A percentile compares a stretch with the other conserved stretches of the same genome.
These are phyloP conservation scores for Hypoxylon trugodes DNA, from an alignment of 495 filamentous ascomycete genomes.

Conservation along the genomic window DNA sequence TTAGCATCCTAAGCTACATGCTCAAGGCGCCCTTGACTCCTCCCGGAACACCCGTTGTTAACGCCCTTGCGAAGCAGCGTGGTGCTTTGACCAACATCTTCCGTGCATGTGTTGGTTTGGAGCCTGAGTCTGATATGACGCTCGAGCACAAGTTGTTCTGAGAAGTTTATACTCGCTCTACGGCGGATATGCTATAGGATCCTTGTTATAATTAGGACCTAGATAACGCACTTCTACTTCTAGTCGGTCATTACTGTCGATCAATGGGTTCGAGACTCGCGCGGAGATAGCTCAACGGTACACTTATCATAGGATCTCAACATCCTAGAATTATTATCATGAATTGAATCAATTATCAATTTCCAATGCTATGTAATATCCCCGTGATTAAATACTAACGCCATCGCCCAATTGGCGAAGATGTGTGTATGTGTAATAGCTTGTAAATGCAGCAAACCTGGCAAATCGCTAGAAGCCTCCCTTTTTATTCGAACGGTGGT, in stretches of 20 bases:
- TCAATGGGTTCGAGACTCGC: background rate
- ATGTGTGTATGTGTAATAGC: background rate
- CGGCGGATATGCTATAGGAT: too few relatives aligned
- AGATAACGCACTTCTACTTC: background rate
- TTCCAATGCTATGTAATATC: background rate
- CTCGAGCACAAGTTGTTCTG: slow-evolving; percentile 98
- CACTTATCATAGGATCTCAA: slow-evolving; percentile 30
- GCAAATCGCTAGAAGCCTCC: background rate
- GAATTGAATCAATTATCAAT: slow-evolving; percentile 1
- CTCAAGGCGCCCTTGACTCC: slow-evolving; percentile 97
- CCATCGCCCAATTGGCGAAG: background rate
- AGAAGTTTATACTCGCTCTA: too few relatives aligned
- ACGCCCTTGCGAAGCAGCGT: slow-evolving; percentile 95
- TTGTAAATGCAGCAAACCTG: slow-evolving; percentile 6
- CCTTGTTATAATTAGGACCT: too few relatives aligned
- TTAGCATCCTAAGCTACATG: slow-evolving; percentile 99
- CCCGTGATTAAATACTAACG: background rate
- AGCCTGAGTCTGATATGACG: slow-evolving; percentile 99
- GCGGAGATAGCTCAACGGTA: slow-evolving; percentile 28
- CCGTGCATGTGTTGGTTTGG: slow-evolving; percentile 95
- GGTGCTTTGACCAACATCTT: slow-evolving; percentile 97
- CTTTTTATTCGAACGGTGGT: slow-evolving; percentile 2
- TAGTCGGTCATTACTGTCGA: slow-evolving; percentile 1
- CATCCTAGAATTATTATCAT: slow-evolving; percentile 16
- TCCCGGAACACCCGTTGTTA: slow-evolving; percentile 94